Evolutionary conservation across 1,139 yeast species (phyloP).

Genomic region (Candida glucosophila): DNA sequence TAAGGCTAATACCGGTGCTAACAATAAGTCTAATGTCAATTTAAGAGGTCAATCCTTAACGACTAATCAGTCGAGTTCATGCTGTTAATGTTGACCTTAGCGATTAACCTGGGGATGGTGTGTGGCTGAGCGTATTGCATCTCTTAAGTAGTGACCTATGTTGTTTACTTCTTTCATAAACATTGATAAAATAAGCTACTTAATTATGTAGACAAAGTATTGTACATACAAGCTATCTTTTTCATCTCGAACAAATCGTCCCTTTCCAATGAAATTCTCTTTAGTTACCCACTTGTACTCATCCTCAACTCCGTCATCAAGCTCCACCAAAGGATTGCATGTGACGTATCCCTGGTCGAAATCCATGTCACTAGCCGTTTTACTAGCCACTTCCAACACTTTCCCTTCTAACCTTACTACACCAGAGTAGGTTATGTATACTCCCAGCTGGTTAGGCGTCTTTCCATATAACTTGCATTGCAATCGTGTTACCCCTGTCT

Average conservation of each 20-base stretch:
- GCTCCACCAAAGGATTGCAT: constrained; percentile 31
- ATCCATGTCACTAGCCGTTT: constrained; percentile 17
- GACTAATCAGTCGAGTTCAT: constrained; percentile 55
- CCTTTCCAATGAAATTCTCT: constrained; percentile 42
- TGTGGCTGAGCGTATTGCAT: not conserved
- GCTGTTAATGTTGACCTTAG: constrained; percentile 47
- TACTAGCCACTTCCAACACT: constrained; percentile 24
- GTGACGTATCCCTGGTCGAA: constrained; percentile 42
- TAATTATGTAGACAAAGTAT: constrained; percentile 34
- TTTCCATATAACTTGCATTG: constrained; percentile 43
- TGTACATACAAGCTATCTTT: constrained; percentile 39
- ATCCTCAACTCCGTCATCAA: constrained; percentile 30
- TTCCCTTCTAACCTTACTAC: constrained; percentile 27
- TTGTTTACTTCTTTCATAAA: constrained; percentile 2
- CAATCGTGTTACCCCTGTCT: constrained; percentile 24
- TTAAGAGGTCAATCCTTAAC: constrained; percentile 84
- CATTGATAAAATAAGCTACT: not conserved
- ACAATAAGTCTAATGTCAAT: constrained; percentile 68
- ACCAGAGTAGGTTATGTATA: constrained; percentile 38
- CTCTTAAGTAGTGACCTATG: not conserved
- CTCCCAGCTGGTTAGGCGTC: constrained; percentile 30
- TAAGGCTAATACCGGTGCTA: constrained; percentile 21
- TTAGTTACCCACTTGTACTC: constrained; percentile 40
- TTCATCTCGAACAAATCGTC: constrained; percentile 41
- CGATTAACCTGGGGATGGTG: not conserved